phyloP scores from a whole-genome alignment of 1,284 basidiomycete genomes.

The Papiliotrema laurentii region DNA sequence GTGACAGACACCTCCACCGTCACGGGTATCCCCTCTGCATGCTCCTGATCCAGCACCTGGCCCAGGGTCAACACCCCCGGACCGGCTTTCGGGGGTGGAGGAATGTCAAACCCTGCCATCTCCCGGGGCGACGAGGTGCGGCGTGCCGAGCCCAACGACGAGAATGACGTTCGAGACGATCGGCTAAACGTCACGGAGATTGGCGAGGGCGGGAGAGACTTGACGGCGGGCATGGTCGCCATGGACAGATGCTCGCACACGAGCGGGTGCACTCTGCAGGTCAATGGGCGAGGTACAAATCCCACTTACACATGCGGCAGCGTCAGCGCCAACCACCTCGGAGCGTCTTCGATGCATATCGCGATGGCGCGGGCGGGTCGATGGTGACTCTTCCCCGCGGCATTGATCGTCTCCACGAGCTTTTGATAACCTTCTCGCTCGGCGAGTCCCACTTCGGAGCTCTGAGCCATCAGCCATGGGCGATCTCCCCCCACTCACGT shows the following conservation, averaged over 20 bases:
- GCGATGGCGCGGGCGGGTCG: background rate
- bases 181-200: slow-evolving; percentile 5
- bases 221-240: slow-evolving; percentile 11
- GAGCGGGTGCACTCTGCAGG: slow-evolving; percentile 16
- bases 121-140: slow-evolving; percentile 18
- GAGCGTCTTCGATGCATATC: slow-evolving; percentile 8
- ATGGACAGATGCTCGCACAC: slow-evolving; percentile 4
- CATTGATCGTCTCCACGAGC: slow-evolving; percentile 2
- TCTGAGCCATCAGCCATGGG: background rate
- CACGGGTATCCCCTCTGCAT: background rate
- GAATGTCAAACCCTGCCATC: slow-evolving; percentile 13
- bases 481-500: slow-evolving; percentile 4
- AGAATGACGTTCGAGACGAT: slow-evolving; percentile 5
- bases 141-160: slow-evolving; percentile 6
- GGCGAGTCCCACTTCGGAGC: background rate
- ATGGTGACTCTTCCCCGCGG: background rate
- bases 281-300: background rate
- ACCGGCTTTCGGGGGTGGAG: slow-evolving; percentile 9
- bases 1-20: slow-evolving; percentile 1
- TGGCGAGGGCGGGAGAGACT: slow-evolving; percentile 5
- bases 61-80: slow-evolving; percentile 17
- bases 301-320: slow-evolving; percentile 17
- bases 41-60: slow-evolving; percentile 13
- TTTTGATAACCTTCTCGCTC: background rate
- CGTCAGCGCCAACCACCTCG: slow-evolving; percentile 20